These are phyloP conservation scores for Hypoxylon fragiforme DNA, from an alignment of 495 filamentous ascomycete species.

Conservation along the genomic window DNA sequence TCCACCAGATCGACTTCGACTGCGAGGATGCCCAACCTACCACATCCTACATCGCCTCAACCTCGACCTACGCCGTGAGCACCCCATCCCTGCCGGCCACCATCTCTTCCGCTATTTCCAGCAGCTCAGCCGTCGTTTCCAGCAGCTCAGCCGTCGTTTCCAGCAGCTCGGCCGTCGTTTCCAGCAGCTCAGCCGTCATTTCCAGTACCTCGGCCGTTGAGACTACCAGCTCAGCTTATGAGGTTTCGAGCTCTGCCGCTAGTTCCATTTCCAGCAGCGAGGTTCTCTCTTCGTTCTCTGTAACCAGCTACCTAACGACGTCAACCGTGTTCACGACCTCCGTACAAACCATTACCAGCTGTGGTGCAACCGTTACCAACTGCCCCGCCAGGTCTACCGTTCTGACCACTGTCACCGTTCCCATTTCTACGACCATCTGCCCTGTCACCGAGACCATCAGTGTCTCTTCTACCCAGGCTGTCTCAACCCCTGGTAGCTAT, in stretches of 20 bases:
- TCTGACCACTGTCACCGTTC: constrained; percentile 60
- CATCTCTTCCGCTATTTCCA: constrained; percentile 14
- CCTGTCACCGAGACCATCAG: constrained; percentile 49
- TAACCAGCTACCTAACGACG: constrained; percentile 51
- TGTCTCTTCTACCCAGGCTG: constrained; percentile 24
- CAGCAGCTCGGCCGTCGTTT: constrained; percentile 11
- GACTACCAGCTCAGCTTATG: constrained; percentile 11
- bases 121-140: constrained; percentile 11
- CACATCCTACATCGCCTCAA: constrained; percentile 32
- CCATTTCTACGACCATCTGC: constrained; percentile 66
- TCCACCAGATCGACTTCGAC: constrained; percentile 80
- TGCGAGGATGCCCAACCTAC: constrained; percentile 61
- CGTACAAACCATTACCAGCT: constrained; percentile 62
- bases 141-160: constrained; percentile 1
- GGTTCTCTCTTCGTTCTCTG: constrained; percentile 34
- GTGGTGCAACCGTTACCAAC: constrained; percentile 56
- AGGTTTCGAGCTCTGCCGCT: constrained; percentile 34
- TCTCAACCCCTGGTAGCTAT: constrained; percentile 26
- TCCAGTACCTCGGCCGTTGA: constrained; percentile 9
- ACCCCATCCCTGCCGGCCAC: constrained; percentile 9
- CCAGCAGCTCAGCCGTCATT: constrained; percentile 16
- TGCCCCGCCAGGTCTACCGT: constrained; percentile 58
- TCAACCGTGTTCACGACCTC: constrained; percentile 66
- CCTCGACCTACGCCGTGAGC: constrained; percentile 33
- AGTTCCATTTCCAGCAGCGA: constrained; percentile 23